Conservation (phyloP, 768 basidiomycete species). For the Rhizopogon salebrosus region DNA sequence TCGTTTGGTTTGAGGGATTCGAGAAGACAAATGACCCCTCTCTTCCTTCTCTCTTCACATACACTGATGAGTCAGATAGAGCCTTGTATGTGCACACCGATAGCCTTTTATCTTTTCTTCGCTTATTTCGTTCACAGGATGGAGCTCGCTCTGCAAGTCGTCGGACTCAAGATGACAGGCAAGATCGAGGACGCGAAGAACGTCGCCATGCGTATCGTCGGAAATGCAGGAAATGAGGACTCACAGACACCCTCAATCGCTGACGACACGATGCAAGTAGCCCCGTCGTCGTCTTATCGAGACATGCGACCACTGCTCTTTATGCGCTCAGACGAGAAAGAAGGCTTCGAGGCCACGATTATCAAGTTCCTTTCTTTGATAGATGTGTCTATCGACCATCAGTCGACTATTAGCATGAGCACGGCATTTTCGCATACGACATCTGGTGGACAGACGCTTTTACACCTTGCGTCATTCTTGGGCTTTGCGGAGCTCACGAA, state of each 20-base stretch:
- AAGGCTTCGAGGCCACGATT: conserved; percentile 71
- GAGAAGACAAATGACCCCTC: conserved; percentile 51
- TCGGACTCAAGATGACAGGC: conserved; percentile 95
- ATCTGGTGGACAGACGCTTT: conserved; percentile 73
- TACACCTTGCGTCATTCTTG: conserved; percentile 83
- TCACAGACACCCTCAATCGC: conserved; percentile 32
- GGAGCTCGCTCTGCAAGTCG: conserved; percentile 93
- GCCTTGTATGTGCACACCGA: conserved; percentile 58
- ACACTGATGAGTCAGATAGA: conserved; percentile 85
- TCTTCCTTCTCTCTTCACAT: conserved; percentile 73
- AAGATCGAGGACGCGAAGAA: conserved; percentile 91
- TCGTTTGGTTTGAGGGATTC: conserved; percentile 83
- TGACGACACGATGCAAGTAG: conserved; percentile 51
- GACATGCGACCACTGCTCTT: conserved; percentile 57
- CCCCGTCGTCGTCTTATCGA: conserved; percentile 37
- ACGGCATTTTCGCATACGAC: conserved; percentile 69
- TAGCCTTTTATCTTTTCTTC: conserved; percentile 4
- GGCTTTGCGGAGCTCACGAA: conserved; percentile 64
- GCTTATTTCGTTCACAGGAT: conserved; percentile 48
- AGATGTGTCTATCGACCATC: conserved; percentile 52
- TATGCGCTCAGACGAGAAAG: conserved; percentile 45
- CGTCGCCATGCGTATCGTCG: conserved; percentile 90
- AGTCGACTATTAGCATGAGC: conserved; percentile 35
- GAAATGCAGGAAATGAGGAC: conserved; percentile 55
- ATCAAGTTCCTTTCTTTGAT: conserved; percentile 78